Base-by-base conservation (phyloP, 2,329 filamentous ascomycete genomes). In the Pseudogymnoascus sp. region DNA sequence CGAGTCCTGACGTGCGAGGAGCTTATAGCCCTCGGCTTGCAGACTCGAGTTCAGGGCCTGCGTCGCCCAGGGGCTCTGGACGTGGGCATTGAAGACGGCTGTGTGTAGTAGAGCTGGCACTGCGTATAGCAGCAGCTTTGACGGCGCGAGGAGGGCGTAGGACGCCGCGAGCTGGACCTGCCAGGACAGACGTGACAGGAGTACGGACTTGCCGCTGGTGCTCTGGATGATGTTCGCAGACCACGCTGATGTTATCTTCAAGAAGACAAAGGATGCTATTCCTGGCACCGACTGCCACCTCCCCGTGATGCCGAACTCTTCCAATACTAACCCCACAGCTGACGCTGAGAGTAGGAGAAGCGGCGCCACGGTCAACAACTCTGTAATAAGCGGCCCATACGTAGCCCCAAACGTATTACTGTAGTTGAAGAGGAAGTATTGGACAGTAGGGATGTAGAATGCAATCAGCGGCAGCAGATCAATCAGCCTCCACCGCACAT, bases 1-100 rank as follows among this genome's bases (percentile, higher is more conserved):
- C 0, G 92, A 96, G 74, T 97, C 94, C 67, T 84, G 82, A 9
- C 94, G 86, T 58, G 92, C 92, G 49, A 97, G 73, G 1, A 97
- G 76, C 1, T 84, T 82, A 82, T 88, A 97, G 14, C 88, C 85
- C 36, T 88, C 80, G 0, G 79, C 74, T 19, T 78, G 75, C 45
- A 97, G 77, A 0, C 84, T 87, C 4, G 77, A 76, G 70, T 96
- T 93, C 38, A 94, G 77, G 0, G 80, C 75, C 1, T 77, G 74
- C 0, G 86, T 84, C 0, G 86, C 85, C 67, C 79, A 77, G 0
- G 82, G 78, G 0, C 85, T 83, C 58, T 84, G 82, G 60, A 90
- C 77, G 72, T 96, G 92, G 0, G 87, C 82, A 73, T 97, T 97
- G 61, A 86, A 80, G 36, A 87, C 78, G 30, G 85, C 77, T 0